Base-by-base conservation (phyloP, 441 rosid species). In the Syzygium malaccense region DNA sequence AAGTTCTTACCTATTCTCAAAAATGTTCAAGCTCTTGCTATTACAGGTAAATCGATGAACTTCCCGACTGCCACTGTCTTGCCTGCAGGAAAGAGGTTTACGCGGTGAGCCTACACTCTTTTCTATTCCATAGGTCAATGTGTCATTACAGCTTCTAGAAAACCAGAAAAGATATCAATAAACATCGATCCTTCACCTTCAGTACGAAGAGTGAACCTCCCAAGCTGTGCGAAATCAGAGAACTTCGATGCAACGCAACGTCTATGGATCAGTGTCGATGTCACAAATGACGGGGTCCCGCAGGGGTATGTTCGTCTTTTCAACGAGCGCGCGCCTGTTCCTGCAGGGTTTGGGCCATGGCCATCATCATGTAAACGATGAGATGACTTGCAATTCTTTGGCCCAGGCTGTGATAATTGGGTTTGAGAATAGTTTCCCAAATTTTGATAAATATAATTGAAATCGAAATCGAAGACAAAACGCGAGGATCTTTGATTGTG, bases 171-270 rank as follows among this genome's bases (percentile, higher is more conserved):
- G n/a, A 37, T 37, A 71, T 5, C 28, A 71, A 37, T 23, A 37
- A 71, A 71, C 83, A 71, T 71, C 83, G 15, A 71, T 37, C 28
- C 32, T 87, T 87, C 89, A 95, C 99, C 99, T 93, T 98, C 99
- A 58, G 98, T 96, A 33, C 99, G 97, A 89, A 98, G 97, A 87
- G 99, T 97, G 91, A 98, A 98, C 92, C 99, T 95, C 68, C 99
- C 99, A 88, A 98, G 99, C 89, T 96, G 99, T 9, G 99, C 92
- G 87, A 96, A 96, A 89, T 98, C 99, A 13, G 95, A 51, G 79
- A 96, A 98, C 87, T 92, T 94, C 20, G 49, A 19, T 37, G 23
- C 80, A 20, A 37, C 49, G 49, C 80, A 71, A 71, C 80, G 49
- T 20, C 80, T 37, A 12, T 37, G 49, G 37, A 71, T 71, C 49